phyloP scores from a whole-genome alignment of 1,284 basidiomycete genomes.

The Malassezia obtusa region DNA sequence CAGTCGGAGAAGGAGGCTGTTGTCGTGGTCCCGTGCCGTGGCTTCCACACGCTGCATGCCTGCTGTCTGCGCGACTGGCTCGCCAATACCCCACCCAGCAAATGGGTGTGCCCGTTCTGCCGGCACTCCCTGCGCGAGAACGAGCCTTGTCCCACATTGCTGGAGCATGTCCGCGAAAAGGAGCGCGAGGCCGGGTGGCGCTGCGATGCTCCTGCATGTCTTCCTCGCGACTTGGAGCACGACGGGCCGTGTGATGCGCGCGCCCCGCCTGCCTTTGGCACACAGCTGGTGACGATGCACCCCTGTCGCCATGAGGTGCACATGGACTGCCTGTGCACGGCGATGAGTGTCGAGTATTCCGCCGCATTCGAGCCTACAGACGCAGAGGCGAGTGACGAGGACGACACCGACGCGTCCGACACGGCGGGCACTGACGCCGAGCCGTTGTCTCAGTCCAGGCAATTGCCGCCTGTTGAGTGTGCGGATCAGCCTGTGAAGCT shows the following conservation, averaged over 20 bases:
- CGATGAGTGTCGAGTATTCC: constrained; percentile 29
- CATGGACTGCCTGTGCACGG: constrained; percentile 36
- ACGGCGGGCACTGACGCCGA: too few species aligned
- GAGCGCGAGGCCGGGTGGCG: constrained; percentile 31
- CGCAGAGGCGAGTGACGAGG: background rate
- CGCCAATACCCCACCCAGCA: constrained; percentile 24
- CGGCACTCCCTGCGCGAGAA: constrained; percentile 19
- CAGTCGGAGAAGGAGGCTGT: constrained; percentile 29
- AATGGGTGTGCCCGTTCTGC: constrained; percentile 46
- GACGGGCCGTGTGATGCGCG: constrained; percentile 12
- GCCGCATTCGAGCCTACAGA: background rate
- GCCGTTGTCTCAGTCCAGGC: too few species aligned
- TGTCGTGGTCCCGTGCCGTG: constrained; percentile 37
- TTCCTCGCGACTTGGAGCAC: constrained; percentile 21
- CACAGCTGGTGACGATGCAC: constrained; percentile 22
- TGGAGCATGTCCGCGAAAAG: constrained; percentile 29
- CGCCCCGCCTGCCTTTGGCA: constrained; percentile 17
- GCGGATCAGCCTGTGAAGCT: background rate
- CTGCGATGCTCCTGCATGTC: constrained; percentile 38
- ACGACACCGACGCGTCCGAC: background rate
- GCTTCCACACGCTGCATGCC: constrained; percentile 39
- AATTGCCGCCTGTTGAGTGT: too few species aligned
- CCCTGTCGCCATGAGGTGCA: constrained; percentile 43
- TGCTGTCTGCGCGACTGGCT: constrained; percentile 38
- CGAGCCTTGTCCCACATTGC: constrained; percentile 14